Evolutionary conservation across 2,329 filamentous ascomycete species (phyloP).

Genomic region (Emericellopsis cladophorae): DNA sequence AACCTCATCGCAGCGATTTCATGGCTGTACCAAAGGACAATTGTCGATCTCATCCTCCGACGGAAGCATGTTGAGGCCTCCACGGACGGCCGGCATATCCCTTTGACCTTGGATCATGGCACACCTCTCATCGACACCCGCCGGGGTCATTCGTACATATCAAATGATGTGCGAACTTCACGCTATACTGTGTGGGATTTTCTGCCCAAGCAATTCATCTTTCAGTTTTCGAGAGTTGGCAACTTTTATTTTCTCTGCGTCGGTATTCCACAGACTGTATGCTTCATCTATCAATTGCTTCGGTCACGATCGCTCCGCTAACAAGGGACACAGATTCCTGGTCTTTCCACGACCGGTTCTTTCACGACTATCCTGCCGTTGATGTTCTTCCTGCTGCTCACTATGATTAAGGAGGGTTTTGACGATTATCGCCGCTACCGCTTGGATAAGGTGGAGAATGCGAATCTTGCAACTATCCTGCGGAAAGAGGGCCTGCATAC

Average conservation of each 20-base stretch:
- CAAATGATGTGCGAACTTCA: constrained; percentile 63
- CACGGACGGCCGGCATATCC: constrained; percentile 50
- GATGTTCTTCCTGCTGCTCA: constrained; percentile 65
- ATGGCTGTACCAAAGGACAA: constrained; percentile 20
- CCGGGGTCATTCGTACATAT: constrained; percentile 34
- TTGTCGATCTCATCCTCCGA: constrained; percentile 40
- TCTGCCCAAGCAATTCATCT: constrained; percentile 70
- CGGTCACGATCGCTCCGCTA: background rate
- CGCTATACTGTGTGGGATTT: constrained; percentile 79
- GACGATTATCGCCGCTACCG: constrained; percentile 73
- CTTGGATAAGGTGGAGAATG: constrained; percentile 72
- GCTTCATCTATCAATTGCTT: background rate
- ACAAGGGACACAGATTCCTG: constrained; percentile 35
- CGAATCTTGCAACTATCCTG: constrained; percentile 32
- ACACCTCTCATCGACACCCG: constrained; percentile 33
- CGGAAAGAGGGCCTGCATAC: constrained; percentile 21
- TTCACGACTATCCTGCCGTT: constrained; percentile 66
- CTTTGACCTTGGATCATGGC: constrained; percentile 23
- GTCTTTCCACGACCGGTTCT: constrained; percentile 61
- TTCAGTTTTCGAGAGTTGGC: constrained; percentile 74
- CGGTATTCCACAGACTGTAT: constrained; percentile 63
- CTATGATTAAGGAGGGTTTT: constrained; percentile 76
- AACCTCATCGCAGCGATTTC: background rate
- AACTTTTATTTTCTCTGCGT: constrained; percentile 84
- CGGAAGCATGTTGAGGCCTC: constrained; percentile 58